Conservation (phyloP, 495 filamentous ascomycete genomes). For the Talaromyces adpressus region DNA sequence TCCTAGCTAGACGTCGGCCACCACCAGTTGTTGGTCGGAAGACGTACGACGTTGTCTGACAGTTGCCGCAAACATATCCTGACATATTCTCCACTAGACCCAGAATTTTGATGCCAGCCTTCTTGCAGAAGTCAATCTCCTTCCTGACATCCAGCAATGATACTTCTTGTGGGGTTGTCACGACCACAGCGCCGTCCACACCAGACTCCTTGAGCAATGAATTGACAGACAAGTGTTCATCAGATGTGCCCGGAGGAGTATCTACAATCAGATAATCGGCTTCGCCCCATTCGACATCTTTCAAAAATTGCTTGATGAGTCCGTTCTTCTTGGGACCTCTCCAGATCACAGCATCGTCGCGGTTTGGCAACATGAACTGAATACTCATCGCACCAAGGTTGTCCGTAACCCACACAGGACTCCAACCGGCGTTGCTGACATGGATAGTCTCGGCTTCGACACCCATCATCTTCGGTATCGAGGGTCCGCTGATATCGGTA, state of each 20-base stretch:
- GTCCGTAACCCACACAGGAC: conserved; percentile 86
- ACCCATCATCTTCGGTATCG: conserved; percentile 97
- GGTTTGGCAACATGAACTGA: conserved; percentile 92
- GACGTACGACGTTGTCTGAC: conserved; percentile 72
- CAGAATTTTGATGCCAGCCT: conserved; percentile 81
- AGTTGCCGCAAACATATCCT: conserved; percentile 90
- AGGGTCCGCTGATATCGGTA: conserved; percentile 91
- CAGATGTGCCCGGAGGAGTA: conserved; percentile 89
- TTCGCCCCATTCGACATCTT: conserved; percentile 96
- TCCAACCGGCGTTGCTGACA: conserved; percentile 75
- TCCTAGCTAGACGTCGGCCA: conserved; percentile 67
- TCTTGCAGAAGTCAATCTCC: conserved; percentile 94
- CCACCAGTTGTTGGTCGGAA: conserved; percentile 91
- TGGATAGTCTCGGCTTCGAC: conserved; percentile 91
- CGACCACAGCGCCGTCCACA: conserved; percentile 85
- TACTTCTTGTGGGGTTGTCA: conserved; percentile 96
- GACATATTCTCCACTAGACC: conserved; percentile 98
- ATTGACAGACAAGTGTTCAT: conserved; percentile 92
- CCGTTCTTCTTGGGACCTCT: conserved; percentile 97
- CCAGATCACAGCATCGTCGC: conserved; percentile 95
- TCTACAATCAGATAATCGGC: conserved; percentile 90
- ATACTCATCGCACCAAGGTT: conserved; percentile 93
- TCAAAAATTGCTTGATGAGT: conserved; percentile 92
- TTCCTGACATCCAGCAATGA: conserved; percentile 85
- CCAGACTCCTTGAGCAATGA: conserved; percentile 78